Percentiles rank a stretch among this genome's conserved stretches.
Evolutionary conservation across 2,329 filamentous ascomycete species (phyloP).

Genomic region (Fusarium nygamai): DNA sequence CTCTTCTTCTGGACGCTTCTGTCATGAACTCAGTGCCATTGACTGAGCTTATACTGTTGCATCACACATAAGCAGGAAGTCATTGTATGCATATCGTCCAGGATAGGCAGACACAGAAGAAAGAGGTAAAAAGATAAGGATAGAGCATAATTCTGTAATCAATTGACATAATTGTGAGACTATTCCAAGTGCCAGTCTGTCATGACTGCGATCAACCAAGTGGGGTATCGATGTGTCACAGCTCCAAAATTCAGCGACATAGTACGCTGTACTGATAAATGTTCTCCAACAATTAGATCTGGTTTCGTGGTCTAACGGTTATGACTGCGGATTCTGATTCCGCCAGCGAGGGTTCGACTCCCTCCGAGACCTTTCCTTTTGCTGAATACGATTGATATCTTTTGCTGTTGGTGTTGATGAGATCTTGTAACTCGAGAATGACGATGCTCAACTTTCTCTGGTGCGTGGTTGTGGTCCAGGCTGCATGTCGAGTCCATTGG

Average conservation of each 20-base stretch:
- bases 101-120: neutral
- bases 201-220: neutral
- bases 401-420: neutral
- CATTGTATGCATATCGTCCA: neutral
- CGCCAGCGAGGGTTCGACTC: constrained; percentile 44
- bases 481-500: neutral
- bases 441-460: neutral
- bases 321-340: constrained; percentile 45
- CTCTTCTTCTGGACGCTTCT: neutral
- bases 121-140: accelerated
- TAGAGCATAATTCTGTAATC: neutral
- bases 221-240: neutral
- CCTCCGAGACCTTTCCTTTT: constrained; percentile 32
- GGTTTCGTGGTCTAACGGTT: constrained; percentile 27
- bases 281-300: neutral
- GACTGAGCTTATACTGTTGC: neutral
- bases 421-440: too few species aligned
- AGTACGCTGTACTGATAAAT: accelerated
- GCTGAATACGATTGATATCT: too few species aligned
- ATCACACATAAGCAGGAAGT: neutral
- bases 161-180: neutral
- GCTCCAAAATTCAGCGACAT: accelerated
- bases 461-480: neutral
- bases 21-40: neutral
- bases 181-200: neutral